Base-by-base conservation (phyloP, 1,139 yeast species). In the Diutina catenulata region DNA sequence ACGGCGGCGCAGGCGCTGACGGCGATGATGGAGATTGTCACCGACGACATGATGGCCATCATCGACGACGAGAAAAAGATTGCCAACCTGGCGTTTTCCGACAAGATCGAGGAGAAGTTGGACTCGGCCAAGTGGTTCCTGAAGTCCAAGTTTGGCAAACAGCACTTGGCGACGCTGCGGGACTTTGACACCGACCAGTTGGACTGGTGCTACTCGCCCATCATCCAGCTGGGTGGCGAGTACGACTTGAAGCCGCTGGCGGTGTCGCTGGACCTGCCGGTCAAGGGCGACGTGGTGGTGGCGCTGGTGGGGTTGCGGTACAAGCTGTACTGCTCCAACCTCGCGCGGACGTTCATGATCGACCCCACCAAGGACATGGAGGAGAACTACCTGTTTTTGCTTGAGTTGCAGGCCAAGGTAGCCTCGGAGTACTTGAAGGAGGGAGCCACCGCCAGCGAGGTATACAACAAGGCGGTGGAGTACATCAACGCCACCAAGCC, bases 121-220 rank as follows among this genome's bases (percentile, higher is more conserved):
- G 96, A 87, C 42, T 83, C 76, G 49, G 68, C 70, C 42, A 77
- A 74, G 50, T 82, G 86, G 66, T 74, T 80, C 56, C 59, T 70
- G 47, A 81, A 80, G 49, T 57, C 75, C 8, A 70, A 77, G 8
- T 53, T 73, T 36, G 88, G 81, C 45, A 68, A 77, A 47, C 72
- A 70, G 42, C 53, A 72, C 24, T 55, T 63, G 43, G 68, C 61
- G 31, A 62, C 60, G 27, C 47, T 53, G 40, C 52, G 62, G 37
- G 76, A 76, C 40, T 81, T 86, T 48, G 95, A 86, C 50, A 67
- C 81, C 3, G 78, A 76, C 44, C 75, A 77, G 45, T 62, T 91
- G 27, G 97, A 91, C 57, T 91, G 96, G 96, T 83, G 95, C 49
- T 87, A 86, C 57, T 76, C 87, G 37, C 97, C 98, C 23, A 82